Conservation (phyloP, 257 asterid genomes). For the Leonotis leonurus region DNA sequence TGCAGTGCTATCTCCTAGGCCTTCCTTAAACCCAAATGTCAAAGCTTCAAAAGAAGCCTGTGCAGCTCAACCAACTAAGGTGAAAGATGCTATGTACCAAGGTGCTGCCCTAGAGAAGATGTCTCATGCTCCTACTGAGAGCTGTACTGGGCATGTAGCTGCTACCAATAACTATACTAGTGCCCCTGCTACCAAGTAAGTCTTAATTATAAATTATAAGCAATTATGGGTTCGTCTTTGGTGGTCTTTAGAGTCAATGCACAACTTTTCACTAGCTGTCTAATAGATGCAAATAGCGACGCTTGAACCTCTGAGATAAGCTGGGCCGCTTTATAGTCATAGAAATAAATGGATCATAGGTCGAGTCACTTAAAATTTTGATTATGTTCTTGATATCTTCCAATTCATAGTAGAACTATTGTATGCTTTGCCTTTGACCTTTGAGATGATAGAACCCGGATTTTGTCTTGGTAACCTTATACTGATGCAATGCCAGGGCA, state of each 20-base stretch:
- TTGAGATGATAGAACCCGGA: not conserved
- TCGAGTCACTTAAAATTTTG: too few species aligned
- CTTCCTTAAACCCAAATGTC: slow-evolving; percentile 4
- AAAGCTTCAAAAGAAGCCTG: slow-evolving; percentile 13
- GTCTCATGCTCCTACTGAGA: slow-evolving; percentile 12
- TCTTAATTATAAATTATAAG: not conserved
- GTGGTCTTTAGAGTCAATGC: slow-evolving; percentile 20
- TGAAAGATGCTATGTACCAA: slow-evolving; percentile 9
- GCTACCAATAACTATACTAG: slow-evolving; percentile 14
- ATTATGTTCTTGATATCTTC: too few species aligned
- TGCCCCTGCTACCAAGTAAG: slow-evolving; percentile 62
- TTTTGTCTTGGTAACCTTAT: not conserved
- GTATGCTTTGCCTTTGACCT: not conserved
- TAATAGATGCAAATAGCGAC: too few species aligned
- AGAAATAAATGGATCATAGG: too few species aligned
- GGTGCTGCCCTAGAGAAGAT: slow-evolving; percentile 14
- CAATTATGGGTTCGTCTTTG: not conserved
- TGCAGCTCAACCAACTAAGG: slow-evolving; percentile 11
- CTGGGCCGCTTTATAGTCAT: too few species aligned
- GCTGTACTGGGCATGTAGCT: not conserved
- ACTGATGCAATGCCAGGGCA: slow-evolving; percentile 39
- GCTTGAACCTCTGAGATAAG: too few species aligned
- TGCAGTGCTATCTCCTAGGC: slow-evolving; percentile 20
- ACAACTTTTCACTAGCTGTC: slow-evolving; percentile 60
- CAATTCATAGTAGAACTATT: slow-evolving; percentile 29